Base-by-base conservation (phyloP, 345 rosid species). In the Populus davidiana region DNA sequence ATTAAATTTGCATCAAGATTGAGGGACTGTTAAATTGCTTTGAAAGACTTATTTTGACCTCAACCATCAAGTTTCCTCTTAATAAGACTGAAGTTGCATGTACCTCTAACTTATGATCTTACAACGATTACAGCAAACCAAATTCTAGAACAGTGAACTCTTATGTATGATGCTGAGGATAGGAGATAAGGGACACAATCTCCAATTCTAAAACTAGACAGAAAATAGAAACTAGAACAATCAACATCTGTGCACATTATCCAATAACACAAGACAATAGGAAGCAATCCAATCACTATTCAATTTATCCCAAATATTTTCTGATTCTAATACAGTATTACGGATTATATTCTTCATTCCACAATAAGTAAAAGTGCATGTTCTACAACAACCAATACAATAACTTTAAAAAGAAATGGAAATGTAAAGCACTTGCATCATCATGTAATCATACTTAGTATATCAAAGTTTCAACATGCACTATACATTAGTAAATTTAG, bases 181-280 rank as follows among this genome's bases (percentile, higher is more conserved):
- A 44, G 29, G 64, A 39, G 54, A 18, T 31, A 47, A 13, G 50
- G 5, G 16, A 13, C 50, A 50, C 18, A 12, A 13, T 47, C 50
- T 14, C 17, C 50, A 13, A 47, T 14, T 47, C 1, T 47, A 47
- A 47, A 47, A 47, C 50, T 47, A 71, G 54, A 50, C 29, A 25
- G 59, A 72, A 72, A 54, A 54, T 41, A 25, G 59, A 72, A 54
- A 35, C 65, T 31, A 54, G 75, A 35, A 52, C 20, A 56, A 52
- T 72, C 12, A 52, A 11, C 14, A 52, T 54, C 64, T 27, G 21
- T 47, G 47, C 13, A 27, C 33, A 12, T 6, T 63, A 63, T 29
- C 20, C 67, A 63, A 12, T 3, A 16, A 12, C 18, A 44, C 35
- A 20, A 18, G 5, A 50, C 16, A 16, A 50, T 50, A 12, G 62